Evolutionary conservation across 2,329 filamentous ascomycete species (phyloP).

Genomic region (Cladobotryum mycophilum): DNA sequence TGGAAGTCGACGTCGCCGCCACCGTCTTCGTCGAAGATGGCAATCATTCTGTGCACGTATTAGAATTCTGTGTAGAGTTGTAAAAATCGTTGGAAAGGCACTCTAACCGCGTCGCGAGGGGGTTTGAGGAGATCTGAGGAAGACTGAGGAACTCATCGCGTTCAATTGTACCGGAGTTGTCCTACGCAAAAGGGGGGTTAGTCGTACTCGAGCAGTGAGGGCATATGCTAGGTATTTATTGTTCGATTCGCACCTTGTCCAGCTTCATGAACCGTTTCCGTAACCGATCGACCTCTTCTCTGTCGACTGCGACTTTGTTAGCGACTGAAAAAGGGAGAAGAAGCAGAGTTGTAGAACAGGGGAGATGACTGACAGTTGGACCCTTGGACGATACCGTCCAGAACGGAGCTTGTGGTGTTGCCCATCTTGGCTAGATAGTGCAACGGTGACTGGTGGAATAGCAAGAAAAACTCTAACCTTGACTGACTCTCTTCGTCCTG

Average conservation of each 20-base stretch:
- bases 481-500: not conserved
- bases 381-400: conserved; percentile 93
- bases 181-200: conserved; percentile 45
- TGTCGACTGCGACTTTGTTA: conserved; percentile 62
- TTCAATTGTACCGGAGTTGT: conserved; percentile 97
- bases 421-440: conserved; percentile 44
- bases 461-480: no score
- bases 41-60: conserved; percentile 71
- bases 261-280: conserved; percentile 99
- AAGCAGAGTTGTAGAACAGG: not conserved
- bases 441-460: not conserved
- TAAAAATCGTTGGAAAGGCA: conserved; percentile 1
- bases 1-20: conserved; percentile 98
- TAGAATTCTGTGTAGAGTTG: no score
- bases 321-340: not conserved
- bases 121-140: conserved; percentile 96
- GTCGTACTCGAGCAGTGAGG: not conserved
- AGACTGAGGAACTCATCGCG: conserved; percentile 96
- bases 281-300: conserved; percentile 92
- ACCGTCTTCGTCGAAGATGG: conserved; percentile 97
- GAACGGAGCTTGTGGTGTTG: conserved; percentile 64
- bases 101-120: conserved; percentile 79
- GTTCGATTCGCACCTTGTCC: conserved; percentile 66
- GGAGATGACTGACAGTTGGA: conserved; percentile 69
- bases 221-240: not conserved